Evolutionary conservation across 2,329 filamentous ascomycete genomes (phyloP).

Genomic region (Ascosphaera aggregata): DNA sequence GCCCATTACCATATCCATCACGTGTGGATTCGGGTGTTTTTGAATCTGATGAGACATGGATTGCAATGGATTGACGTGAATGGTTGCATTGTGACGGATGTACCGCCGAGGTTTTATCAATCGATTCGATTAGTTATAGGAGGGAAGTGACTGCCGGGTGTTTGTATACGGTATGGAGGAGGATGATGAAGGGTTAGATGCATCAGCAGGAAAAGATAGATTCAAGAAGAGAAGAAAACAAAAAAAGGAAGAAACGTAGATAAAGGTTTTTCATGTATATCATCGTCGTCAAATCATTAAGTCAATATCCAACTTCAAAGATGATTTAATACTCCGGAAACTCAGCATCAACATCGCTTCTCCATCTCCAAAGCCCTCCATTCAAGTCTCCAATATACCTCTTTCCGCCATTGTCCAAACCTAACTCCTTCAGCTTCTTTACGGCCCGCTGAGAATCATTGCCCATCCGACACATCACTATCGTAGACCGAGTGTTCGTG

Average conservation of each 20-base stretch:
- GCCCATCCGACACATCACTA: slow-evolving; percentile 25
- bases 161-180: background rate
- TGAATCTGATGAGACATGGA: no score
- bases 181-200: background rate
- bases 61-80: no score
- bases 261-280: no score
- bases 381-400: slow-evolving; percentile 19
- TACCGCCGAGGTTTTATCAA: background rate
- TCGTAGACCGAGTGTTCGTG: slow-evolving; percentile 10
- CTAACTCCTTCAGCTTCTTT: slow-evolving; percentile 17
- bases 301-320: no score
- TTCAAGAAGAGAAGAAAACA: background rate
- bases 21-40: background rate
- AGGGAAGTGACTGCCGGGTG: background rate
- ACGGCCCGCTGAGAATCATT: slow-evolving; percentile 26
- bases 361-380: slow-evolving; percentile 21
- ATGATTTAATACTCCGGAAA: slow-evolving; percentile 18
- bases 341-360: slow-evolving; percentile 17
- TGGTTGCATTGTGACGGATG: background rate
- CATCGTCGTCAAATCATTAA: no score
- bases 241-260: background rate
- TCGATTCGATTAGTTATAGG: no score
- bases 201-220: no score
- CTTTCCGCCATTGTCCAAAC: slow-evolving; percentile 13
- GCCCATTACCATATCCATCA: background rate